A percentile compares a stretch with the other conserved stretches of the same genome.
Conservation (phyloP, 768 basidiomycete genomes). For the Strobilomyces dryophilus region DNA sequence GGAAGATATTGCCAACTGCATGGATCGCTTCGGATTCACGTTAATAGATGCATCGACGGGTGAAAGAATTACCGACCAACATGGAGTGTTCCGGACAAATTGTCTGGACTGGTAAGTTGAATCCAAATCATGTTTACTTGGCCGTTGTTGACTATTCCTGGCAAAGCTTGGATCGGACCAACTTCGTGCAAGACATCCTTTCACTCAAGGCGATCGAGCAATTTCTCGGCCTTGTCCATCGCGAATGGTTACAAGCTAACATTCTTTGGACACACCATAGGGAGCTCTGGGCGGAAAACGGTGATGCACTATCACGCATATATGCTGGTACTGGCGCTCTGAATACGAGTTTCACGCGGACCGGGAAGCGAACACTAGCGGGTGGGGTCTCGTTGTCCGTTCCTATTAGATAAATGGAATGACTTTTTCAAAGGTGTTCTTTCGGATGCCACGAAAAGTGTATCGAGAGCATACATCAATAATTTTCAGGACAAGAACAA, state of each 20-base stretch:
- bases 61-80: conserved; percentile 81
- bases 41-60: conserved; percentile 65
- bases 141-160: conserved; percentile 2
- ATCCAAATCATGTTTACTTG: not conserved
- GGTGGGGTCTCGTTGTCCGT: conserved; percentile 38
- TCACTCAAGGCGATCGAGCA: conserved; percentile 78
- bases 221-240: conserved; percentile 74
- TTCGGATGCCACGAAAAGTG: conserved; percentile 95
- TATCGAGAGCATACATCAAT: conserved; percentile 94
- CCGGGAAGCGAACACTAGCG: conserved; percentile 89
- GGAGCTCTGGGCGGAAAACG: conserved; percentile 96
- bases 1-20: conserved; percentile 53
- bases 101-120: conserved; percentile 84
- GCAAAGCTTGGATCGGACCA: conserved; percentile 88
- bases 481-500: conserved; percentile 97
- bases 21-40: conserved; percentile 83
- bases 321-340: conserved; percentile 93
- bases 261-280: conserved; percentile 84
- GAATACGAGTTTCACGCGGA: conserved; percentile 94
- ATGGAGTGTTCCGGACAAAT: conserved; percentile 90
- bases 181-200: conserved; percentile 94
- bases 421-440: conserved; percentile 57
- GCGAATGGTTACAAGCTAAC: conserved; percentile 67
- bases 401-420: not conserved
- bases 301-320: conserved; percentile 87